Percentiles rank a stretch among this genome's conserved stretches.
Evolutionary conservation across 208 protist species (phyloP).

Genomic region (Trypanosoma grayi): DNA sequence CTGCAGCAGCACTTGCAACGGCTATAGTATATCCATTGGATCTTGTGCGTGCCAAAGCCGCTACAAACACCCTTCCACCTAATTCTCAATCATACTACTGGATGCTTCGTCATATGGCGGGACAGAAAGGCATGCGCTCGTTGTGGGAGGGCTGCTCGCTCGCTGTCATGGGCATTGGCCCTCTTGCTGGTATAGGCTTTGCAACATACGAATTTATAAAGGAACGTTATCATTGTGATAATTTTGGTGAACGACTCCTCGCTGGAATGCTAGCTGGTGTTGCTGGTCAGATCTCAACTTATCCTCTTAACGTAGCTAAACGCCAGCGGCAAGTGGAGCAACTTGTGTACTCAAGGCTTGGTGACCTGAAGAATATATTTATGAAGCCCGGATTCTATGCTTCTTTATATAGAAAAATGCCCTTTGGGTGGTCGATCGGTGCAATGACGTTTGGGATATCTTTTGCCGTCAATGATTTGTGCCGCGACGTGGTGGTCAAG

Average conservation of each 20-base stretch:
- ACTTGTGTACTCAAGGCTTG: conserved; percentile 40
- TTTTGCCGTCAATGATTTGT: conserved; percentile 78
- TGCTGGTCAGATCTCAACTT: conserved; percentile 73
- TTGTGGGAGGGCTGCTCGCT: conserved; percentile 81
- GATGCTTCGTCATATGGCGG: conserved; percentile 62
- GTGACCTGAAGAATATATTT: conserved; percentile 43
- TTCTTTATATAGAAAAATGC: conserved; percentile 73
- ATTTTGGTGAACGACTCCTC: conserved; percentile 56
- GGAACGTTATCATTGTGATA: conserved; percentile 55
- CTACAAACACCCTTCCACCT: conserved; percentile 29
- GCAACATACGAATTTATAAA: conserved; percentile 88
- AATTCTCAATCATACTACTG: conserved; percentile 75
- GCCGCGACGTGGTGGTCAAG: conserved; percentile 50
- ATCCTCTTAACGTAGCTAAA: conserved; percentile 86
- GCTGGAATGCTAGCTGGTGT: conserved; percentile 74
- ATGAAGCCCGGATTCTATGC: conserved; percentile 40
- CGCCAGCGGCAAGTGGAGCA: conserved; percentile 78
- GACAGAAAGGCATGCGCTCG: conserved; percentile 44
- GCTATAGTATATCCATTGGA: conserved; percentile 92
- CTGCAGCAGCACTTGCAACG: conserved; percentile 82
- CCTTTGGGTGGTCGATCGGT: conserved; percentile 58
- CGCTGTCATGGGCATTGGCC: conserved; percentile 86
- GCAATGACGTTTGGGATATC: conserved; percentile 78
- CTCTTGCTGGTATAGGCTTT: conserved; percentile 89
- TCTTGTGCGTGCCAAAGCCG: conserved; percentile 75